Conservation (phyloP, 139 green algal genomes). For the Micractinium sp. region DNA sequence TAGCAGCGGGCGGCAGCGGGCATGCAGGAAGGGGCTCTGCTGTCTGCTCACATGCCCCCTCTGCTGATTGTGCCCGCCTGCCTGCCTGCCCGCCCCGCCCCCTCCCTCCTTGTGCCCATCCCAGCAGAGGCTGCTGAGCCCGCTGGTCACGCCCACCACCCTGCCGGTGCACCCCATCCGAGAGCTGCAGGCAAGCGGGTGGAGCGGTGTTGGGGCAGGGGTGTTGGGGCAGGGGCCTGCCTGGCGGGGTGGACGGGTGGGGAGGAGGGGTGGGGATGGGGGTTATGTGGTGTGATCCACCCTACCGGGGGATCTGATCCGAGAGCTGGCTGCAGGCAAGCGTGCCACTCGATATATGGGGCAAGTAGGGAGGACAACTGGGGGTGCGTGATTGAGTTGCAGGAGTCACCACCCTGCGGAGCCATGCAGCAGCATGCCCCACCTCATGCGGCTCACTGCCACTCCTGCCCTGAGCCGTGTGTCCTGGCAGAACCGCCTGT, state of each 20-base stretch:
- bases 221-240: too few relatives aligned
- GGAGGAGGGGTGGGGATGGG: too few relatives aligned
- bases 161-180: conserved; percentile 54
- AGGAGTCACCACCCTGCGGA: too few relatives aligned
- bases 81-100: background rate
- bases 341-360: too few relatives aligned
- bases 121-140: conserved; percentile 43
- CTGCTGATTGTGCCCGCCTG: background rate
- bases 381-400: too few relatives aligned
- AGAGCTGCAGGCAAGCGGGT: conserved; percentile 1
- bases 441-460: too few relatives aligned
- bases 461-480: too few relatives aligned
- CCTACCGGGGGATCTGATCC: background rate
- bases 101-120: background rate
- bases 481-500: too few relatives aligned
- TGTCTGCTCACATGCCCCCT: too few relatives aligned
- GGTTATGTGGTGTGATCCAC: background rate
- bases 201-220: background rate
- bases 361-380: too few relatives aligned
- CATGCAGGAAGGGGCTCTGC: background rate
- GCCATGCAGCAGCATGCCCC: too few relatives aligned
- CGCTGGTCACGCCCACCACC: conserved; percentile 46
- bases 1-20: background rate
- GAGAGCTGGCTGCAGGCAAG: background rate
- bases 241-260: too few relatives aligned